Evolutionary conservation across 2,329 filamentous ascomycete genomes (phyloP).

Genomic region (Pseudocercospora crystallina): DNA sequence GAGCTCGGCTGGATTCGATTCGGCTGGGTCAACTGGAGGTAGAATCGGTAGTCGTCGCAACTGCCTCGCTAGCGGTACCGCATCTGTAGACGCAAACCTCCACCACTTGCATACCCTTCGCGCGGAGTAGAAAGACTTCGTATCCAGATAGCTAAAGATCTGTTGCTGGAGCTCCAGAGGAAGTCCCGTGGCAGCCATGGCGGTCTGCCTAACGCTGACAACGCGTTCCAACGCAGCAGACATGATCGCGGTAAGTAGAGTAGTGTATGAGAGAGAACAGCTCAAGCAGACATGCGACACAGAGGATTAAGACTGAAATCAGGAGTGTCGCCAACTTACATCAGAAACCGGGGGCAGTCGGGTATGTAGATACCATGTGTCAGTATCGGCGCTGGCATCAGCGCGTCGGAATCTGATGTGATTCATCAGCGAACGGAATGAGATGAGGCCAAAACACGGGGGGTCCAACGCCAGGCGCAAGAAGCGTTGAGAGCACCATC

Average conservation of each 20-base stretch:
- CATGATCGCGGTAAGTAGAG: conserved; percentile 6
- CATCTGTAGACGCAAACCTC: conserved; percentile 33
- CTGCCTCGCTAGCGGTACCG: conserved; percentile 31
- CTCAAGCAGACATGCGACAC: background rate
- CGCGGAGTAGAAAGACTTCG: conserved; percentile 33
- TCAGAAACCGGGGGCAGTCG: background rate
- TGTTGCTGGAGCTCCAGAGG: conserved; percentile 38
- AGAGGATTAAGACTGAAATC: background rate
- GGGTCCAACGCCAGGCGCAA: background rate
- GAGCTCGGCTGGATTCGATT: conserved; percentile 24
- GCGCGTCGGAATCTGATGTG: conserved; percentile 1
- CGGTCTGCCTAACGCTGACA: conserved; percentile 19
- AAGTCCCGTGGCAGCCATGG: conserved; percentile 27
- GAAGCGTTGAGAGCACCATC: conserved; percentile 3
- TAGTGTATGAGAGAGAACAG: background rate
- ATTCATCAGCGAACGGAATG: conserved; percentile 2
- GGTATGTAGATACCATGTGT: conserved; percentile 4
- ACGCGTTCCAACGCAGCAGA: conserved; percentile 15
- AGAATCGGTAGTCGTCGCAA: conserved; percentile 33
- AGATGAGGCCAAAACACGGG: conserved; percentile 4
- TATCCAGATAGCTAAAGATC: conserved; percentile 34
- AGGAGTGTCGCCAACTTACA: background rate
- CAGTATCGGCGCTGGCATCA: too few relatives aligned
- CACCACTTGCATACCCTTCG: conserved; percentile 36
- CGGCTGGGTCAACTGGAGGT: conserved; percentile 24